phyloP scores from a whole-genome alignment of 768 basidiomycete species.

The Tylopilus plumbeoviolaceoides region DNA sequence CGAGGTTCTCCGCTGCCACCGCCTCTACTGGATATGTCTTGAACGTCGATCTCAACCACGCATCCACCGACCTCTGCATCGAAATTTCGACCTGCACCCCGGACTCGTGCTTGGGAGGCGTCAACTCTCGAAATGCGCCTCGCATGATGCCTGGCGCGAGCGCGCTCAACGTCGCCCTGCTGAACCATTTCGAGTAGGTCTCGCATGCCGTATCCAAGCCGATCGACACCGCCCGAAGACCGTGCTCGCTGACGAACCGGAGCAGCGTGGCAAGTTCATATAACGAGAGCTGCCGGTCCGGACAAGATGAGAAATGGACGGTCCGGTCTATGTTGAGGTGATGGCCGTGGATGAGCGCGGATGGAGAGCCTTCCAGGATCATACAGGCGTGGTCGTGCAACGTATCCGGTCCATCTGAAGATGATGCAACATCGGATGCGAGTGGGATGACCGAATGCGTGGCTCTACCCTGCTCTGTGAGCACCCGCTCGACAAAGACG shows the following conservation, averaged over 20 bases:
- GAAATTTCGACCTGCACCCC: neutral
- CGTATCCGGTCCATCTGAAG: neutral
- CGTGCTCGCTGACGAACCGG: conserved; percentile 6
- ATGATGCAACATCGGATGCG: neutral
- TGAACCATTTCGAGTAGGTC: conserved; percentile 12
- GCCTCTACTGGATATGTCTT: conserved; percentile 2
- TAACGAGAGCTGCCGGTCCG: conserved; percentile 7
- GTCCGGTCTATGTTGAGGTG: conserved; percentile 2
- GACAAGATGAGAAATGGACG: neutral
- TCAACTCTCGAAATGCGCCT: neutral
- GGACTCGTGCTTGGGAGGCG: neutral
- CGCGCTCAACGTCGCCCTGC: conserved; percentile 1
- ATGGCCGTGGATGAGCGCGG: conserved; percentile 1
- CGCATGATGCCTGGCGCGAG: conserved; percentile 1
- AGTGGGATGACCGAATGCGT: conserved; percentile 10
- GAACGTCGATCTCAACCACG: conserved; percentile 9
- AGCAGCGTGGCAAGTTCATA: conserved; percentile 10
- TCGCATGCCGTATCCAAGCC: conserved; percentile 9
- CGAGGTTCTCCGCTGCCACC: conserved; percentile 6
- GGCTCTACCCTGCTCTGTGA: neutral
- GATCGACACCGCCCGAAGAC: neutral
- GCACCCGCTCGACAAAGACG: conserved; percentile 11
- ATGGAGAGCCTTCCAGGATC: conserved; percentile 3
- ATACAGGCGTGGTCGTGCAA: conserved; percentile 15
- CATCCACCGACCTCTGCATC: conserved; percentile 2